A percentile compares a stretch with the other conserved stretches of the same genome.
phyloP scores from a whole-genome alignment of 2,329 filamentous ascomycete genomes.

The Pseudodiploospora longispora region DNA sequence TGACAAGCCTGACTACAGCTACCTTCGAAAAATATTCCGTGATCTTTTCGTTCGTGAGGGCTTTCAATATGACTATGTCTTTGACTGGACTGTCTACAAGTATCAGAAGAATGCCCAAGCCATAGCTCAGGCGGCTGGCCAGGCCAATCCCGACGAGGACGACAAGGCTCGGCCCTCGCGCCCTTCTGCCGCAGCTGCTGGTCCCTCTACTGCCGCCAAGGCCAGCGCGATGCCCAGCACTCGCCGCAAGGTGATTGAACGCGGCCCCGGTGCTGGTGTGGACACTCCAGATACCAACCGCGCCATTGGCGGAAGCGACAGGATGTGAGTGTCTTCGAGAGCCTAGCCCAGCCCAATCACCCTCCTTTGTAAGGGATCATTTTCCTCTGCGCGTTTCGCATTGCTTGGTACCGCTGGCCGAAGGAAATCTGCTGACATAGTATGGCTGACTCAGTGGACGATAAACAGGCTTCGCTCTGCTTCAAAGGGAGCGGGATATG shows the following conservation, averaged over 20 bases:
- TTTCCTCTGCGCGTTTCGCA: conserved; percentile 77
- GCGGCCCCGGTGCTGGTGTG: conserved; percentile 46
- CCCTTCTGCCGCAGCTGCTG: conserved; percentile 57
- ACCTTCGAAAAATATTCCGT: conserved; percentile 99
- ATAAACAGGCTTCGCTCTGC: conserved; percentile 78
- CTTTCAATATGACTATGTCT: conserved; percentile 99
- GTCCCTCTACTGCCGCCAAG: conserved; percentile 56
- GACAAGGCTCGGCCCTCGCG: conserved; percentile 67
- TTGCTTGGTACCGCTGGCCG: conserved; percentile 63
- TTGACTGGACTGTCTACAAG: conserved; percentile 99
- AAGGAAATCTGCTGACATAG: conserved; percentile 62
- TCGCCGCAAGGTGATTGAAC: conserved; percentile 79
- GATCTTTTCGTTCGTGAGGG: conserved; percentile 97
- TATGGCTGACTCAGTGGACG: conserved; percentile 76
- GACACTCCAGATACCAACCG: conserved; percentile 67
- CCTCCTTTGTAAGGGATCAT: conserved; percentile 81
- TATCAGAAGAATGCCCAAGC: conserved; percentile 99
- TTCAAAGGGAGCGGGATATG: conserved; percentile 57
- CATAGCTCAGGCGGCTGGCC: conserved; percentile 72
- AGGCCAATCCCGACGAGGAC: conserved; percentile 60
- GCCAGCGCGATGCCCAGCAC: conserved; percentile 67
- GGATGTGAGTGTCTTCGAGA: conserved; percentile 82
- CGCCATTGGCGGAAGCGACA: conserved; percentile 72
- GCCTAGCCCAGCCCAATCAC: conserved; percentile 36
- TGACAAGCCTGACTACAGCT: conserved; percentile 99